phyloP scores from a whole-genome alignment of 345 rosid species.

The Erysimum cheiranthoides region DNA sequence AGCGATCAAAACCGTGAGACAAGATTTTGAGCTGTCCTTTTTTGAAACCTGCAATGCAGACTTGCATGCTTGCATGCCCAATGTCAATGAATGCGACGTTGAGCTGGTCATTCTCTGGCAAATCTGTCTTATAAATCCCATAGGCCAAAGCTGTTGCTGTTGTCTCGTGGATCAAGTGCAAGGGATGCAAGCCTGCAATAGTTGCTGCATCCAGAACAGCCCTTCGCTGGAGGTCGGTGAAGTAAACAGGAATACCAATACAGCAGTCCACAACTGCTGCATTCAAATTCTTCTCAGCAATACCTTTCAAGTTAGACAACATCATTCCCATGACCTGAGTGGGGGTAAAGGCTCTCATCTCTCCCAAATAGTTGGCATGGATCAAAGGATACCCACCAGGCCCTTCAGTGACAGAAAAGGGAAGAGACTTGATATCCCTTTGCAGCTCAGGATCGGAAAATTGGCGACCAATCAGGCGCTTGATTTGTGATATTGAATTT shows the following conservation, averaged over 20 bases:
- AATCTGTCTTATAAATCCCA: slow-evolving; percentile 95
- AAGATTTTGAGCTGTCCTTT: slow-evolving; percentile 83
- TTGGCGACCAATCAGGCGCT: slow-evolving; percentile 78
- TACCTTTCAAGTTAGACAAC: slow-evolving; percentile 75
- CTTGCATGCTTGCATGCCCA: slow-evolving; percentile 97
- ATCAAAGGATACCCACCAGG: slow-evolving; percentile 92
- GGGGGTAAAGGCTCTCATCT: slow-evolving; percentile 80
- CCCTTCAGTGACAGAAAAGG: slow-evolving; percentile 75
- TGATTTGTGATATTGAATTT: slow-evolving; percentile 86
- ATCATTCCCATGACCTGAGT: slow-evolving; percentile 94
- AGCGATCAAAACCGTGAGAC: slow-evolving; percentile 81
- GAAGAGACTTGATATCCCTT: slow-evolving; percentile 76
- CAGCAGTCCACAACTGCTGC: slow-evolving; percentile 95
- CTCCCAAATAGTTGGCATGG: slow-evolving; percentile 85
- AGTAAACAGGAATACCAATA: slow-evolving; percentile 92
- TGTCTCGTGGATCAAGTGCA: slow-evolving; percentile 85
- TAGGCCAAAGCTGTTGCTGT: slow-evolving; percentile 96
- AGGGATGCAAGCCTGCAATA: slow-evolving; percentile 91
- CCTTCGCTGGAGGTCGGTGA: slow-evolving; percentile 90
- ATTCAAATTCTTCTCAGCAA: slow-evolving; percentile 85
- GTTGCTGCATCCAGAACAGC: slow-evolving; percentile 94
- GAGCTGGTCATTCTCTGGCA: slow-evolving; percentile 81
- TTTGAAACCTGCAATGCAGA: slow-evolving; percentile 91
- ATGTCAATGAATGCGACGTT: slow-evolving; percentile 93
- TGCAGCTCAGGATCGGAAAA: slow-evolving; percentile 95